phyloP scores from a whole-genome alignment of 495 filamentous ascomycete species.

The Penicillium parvum region DNA sequence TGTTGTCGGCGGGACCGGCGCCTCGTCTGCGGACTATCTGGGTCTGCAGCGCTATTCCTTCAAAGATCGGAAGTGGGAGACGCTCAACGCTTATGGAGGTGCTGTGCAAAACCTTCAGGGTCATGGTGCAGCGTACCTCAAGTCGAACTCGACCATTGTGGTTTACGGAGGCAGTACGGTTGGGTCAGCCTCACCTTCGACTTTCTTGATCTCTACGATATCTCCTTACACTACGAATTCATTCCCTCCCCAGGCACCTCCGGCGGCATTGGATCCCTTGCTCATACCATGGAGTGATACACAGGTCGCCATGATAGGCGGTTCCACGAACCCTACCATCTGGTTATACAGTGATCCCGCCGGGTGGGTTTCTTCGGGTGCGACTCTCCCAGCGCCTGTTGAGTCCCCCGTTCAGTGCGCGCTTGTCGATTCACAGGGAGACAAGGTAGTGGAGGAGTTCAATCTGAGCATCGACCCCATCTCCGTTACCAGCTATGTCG shows the following conservation, averaged over 20 bases:
- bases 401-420: constrained; percentile 55
- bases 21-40: constrained; percentile 52
- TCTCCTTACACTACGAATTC: constrained; percentile 56
- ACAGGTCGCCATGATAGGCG: constrained; percentile 73
- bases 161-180: constrained; percentile 74
- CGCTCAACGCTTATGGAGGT: constrained; percentile 45
- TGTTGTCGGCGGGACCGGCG: constrained; percentile 71
- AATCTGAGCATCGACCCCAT: constrained; percentile 77
- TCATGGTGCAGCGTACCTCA: constrained; percentile 75
- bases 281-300: constrained; percentile 72
- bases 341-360: constrained; percentile 51
- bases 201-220: constrained; percentile 65
- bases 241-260: constrained; percentile 45
- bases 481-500: constrained; percentile 58
- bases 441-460: constrained; percentile 78
- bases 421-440: constrained; percentile 70
- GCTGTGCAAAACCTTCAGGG: constrained; percentile 64
- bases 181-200: constrained; percentile 54
- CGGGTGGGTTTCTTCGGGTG: constrained; percentile 63
- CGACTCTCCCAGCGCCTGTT: constrained; percentile 55
- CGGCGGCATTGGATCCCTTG: constrained; percentile 62
- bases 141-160: constrained; percentile 64
- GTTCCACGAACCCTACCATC: constrained; percentile 62
- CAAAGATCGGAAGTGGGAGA: constrained; percentile 69
- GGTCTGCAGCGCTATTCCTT: constrained; percentile 88